Base-by-base conservation (phyloP, 768 basidiomycete genomes). In the Macrolepiota dolichaula region DNA sequence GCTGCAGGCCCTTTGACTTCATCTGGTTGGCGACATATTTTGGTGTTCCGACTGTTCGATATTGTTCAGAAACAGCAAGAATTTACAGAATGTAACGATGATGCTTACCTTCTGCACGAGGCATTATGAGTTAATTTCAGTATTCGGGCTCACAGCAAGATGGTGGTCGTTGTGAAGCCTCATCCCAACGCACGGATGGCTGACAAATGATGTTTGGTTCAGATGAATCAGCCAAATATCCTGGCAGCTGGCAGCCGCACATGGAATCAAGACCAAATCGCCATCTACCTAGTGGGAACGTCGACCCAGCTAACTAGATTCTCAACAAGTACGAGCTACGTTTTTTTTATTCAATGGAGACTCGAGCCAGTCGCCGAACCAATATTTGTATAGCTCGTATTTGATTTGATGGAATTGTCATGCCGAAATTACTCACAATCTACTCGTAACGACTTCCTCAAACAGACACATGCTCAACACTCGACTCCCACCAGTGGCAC, bases 1-100 rank as follows among this genome's bases (percentile, higher is more conserved):
- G 87, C 74, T 97, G 96, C 52, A 96, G 80, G 67, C 95, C 96
- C 71, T 98, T 98, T 61, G 94, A 90, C 78, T 98, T 98, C 91
- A 96, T 96, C 75, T 93, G 91, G 74, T 98, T 98, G 22, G 93
- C 94, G 63, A 96, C 76, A 74, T 84, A 90, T 75, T 94, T 94
- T 25, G 92, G 91, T 5, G 92, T 93, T 71, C 92, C 92, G 67
- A 90, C 92, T 92, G 62, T 2, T 51, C 50, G 40, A 36, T 7
- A 46, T 11, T 10, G 24, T 22, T 6, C 22, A 4, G 24, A 36
- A 49, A 66, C 19, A 59, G 59, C 32, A 42, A 60, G 44, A 17
- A 32, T 19, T 40, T 11, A n/a, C n/a, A 49, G 11, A 49, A 4
- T 24, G 24, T 5, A 38, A 0, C 2, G 29, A 22, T 44, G 32